Percentiles rank a stretch among this genome's conserved stretches.
phyloP scores from a whole-genome alignment of 2,329 filamentous ascomycete species.

The Teratosphaeria destructans region DNA sequence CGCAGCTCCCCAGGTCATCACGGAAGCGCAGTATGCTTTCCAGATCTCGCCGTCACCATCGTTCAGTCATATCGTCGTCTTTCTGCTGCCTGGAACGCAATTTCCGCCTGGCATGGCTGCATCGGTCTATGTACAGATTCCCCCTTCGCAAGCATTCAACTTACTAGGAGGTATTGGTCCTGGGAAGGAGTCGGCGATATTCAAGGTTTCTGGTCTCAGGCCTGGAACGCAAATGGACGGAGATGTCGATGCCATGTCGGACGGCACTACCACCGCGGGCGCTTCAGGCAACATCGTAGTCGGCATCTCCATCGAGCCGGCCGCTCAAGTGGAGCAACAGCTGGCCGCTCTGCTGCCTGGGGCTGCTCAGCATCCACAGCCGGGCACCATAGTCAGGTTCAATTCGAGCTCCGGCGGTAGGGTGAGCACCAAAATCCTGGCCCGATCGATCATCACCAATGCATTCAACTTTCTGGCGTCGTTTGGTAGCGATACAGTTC shows the following conservation, averaged over 20 bases:
- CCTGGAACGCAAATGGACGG: slow-evolving; percentile 32
- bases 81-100: slow-evolving; percentile 67
- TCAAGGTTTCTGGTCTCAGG: slow-evolving; percentile 53
- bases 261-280: slow-evolving; percentile 17
- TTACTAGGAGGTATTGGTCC: slow-evolving; percentile 84
- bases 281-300: slow-evolving; percentile 52
- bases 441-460: slow-evolving; percentile 89
- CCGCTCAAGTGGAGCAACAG: slow-evolving; percentile 58
- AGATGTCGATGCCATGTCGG: slow-evolving; percentile 40
- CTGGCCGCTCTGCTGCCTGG: slow-evolving; percentile 47
- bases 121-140: slow-evolving; percentile 78
- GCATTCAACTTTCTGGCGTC: slow-evolving; percentile 93
- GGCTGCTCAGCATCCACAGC: slow-evolving; percentile 19
- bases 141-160: slow-evolving; percentile 52
- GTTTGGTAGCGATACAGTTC: slow-evolving; percentile 81
- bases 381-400: slow-evolving; percentile 26
- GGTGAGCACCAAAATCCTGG: slow-evolving; percentile 64
- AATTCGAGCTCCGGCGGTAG: slow-evolving; percentile 14
- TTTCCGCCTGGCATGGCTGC: slow-evolving; percentile 71
- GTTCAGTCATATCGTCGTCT: slow-evolving; percentile 72
- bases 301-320: slow-evolving; percentile 73
- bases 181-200: slow-evolving; percentile 85
- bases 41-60: slow-evolving; percentile 49
- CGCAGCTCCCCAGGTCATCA: slow-evolving; percentile 45
- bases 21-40: slow-evolving; percentile 54